Conservation (phyloP, 2,329 filamentous ascomycete genomes). For the Exophiala phaeomuriformis region DNA sequence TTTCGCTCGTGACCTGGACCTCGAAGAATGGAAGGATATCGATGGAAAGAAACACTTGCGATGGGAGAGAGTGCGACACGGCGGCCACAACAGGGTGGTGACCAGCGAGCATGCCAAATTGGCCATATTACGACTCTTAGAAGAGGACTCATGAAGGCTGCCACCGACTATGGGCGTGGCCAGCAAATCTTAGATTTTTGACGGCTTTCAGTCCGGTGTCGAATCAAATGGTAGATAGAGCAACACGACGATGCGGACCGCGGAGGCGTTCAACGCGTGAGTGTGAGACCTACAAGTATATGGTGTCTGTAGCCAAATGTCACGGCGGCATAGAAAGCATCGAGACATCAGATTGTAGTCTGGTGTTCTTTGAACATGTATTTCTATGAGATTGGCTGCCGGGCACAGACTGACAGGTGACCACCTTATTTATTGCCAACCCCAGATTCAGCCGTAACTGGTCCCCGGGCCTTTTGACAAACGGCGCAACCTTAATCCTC, state of each 20-base stretch:
- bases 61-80: slow-evolving; percentile 40
- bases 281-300: no score
- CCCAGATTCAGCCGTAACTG: background rate
- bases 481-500: background rate
- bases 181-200: no score
- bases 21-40: slow-evolving; percentile 20
- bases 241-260: no score
- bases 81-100: slow-evolving; percentile 31
- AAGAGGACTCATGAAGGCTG: background rate
- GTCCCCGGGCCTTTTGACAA: background rate
- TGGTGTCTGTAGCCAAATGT: no score
- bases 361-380: no score
- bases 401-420: no score
- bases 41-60: slow-evolving; percentile 35
- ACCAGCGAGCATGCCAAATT: slow-evolving; percentile 25
- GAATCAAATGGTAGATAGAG: no score
- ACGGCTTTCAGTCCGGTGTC: no score
- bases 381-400: no score
- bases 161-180: background rate
- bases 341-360: no score
- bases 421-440: background rate
- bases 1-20: slow-evolving; percentile 14
- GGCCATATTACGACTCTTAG: slow-evolving; percentile 14
- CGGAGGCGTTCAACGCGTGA: no score
- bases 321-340: no score